A percentile compares a stretch with the other conserved stretches of the same genome.
Conservation (phyloP, 352 stramenopile species). For the Chrysophaeum taylorii region DNA sequence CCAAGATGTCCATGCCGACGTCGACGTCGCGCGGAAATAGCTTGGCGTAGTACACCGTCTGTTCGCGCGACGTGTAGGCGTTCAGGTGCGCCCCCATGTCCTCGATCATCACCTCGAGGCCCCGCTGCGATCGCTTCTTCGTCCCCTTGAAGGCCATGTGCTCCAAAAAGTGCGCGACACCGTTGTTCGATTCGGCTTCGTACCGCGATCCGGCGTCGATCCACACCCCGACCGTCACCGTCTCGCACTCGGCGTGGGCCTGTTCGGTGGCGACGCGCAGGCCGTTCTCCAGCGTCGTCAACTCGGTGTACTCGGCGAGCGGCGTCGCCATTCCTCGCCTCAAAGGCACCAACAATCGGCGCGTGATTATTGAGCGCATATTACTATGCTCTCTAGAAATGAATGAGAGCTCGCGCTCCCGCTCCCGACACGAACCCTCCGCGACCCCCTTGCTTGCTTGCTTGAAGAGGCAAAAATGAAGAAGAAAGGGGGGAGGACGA, state of each 20-base stretch:
- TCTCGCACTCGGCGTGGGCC: constrained; percentile 78
- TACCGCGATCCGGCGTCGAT: constrained; percentile 73
- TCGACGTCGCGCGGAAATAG: constrained; percentile 98
- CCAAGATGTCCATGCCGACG: constrained; percentile 93
- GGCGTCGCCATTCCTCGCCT: constrained; percentile 74
- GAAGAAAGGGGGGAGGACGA: no score
- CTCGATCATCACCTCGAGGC: constrained; percentile 99
- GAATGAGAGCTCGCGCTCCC: no score
- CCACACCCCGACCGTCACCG: constrained; percentile 88
- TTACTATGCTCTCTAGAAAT: no score
- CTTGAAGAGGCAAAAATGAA: no score
- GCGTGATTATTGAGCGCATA: no score
- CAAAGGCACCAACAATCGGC: constrained; percentile 26
- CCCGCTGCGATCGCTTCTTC: constrained; percentile 82
- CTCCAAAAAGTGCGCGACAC: constrained; percentile 97
- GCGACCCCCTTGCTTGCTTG: no score
- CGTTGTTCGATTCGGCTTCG: constrained; percentile 97
- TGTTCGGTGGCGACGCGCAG: constrained; percentile 92
- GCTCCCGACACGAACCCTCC: no score
- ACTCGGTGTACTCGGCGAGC: constrained; percentile 76
- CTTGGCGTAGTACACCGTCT: constrained; percentile 99
- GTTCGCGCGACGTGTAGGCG: constrained; percentile 96
- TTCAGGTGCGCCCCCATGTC: constrained; percentile 99
- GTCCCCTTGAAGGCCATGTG: constrained; percentile 99
- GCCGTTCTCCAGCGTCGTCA: constrained; percentile 87